phyloP scores from a whole-genome alignment of 2,329 filamentous ascomycete genomes.

The Penicillium sp. region DNA sequence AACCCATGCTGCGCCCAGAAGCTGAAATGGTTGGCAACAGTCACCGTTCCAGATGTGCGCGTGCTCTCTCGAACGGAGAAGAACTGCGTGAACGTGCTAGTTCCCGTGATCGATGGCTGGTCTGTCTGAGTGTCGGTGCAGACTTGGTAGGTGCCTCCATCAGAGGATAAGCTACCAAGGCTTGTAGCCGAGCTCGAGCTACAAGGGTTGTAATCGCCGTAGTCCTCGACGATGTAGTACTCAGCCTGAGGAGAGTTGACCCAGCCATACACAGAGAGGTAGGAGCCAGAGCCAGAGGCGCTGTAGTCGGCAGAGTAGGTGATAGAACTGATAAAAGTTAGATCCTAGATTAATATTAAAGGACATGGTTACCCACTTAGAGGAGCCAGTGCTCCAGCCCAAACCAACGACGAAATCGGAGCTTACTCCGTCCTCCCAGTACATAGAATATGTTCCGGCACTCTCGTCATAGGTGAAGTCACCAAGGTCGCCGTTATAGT shows the following conservation, averaged over 20 bases:
- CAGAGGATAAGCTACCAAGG: conserved; percentile 6
- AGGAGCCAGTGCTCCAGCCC: conserved; percentile 8
- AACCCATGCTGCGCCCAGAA: conserved; percentile 10
- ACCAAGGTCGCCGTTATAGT: conserved; percentile 11
- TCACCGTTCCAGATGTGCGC: conserved; percentile 11
- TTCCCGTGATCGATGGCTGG: conserved; percentile 10
- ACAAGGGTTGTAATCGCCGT: conserved; percentile 10
- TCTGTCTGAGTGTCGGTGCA: conserved; percentile 7
- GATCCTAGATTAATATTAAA: neutral
- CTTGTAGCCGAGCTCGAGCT: conserved; percentile 1
- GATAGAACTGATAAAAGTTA: conserved; percentile 6
- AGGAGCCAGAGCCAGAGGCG: conserved; percentile 8
- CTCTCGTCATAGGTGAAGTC: conserved; percentile 8
- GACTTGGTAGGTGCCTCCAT: conserved; percentile 10
- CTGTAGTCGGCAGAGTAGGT: conserved; percentile 7
- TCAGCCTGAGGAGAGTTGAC: conserved; percentile 11
- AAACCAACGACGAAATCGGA: conserved; percentile 8
- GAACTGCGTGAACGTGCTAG: conserved; percentile 10
- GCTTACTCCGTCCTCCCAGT: conserved; percentile 9
- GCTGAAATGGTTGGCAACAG: conserved; percentile 10
- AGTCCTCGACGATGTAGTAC: conserved; percentile 9
- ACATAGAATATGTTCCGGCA: conserved; percentile 10
- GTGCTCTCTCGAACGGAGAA: conserved; percentile 8
- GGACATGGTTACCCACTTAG: neutral
- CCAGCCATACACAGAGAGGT: conserved; percentile 10